These are phyloP conservation scores for Zalaria sp. DNA, from an alignment of 2,329 filamentous ascomycete genomes.

Conservation along the genomic window DNA sequence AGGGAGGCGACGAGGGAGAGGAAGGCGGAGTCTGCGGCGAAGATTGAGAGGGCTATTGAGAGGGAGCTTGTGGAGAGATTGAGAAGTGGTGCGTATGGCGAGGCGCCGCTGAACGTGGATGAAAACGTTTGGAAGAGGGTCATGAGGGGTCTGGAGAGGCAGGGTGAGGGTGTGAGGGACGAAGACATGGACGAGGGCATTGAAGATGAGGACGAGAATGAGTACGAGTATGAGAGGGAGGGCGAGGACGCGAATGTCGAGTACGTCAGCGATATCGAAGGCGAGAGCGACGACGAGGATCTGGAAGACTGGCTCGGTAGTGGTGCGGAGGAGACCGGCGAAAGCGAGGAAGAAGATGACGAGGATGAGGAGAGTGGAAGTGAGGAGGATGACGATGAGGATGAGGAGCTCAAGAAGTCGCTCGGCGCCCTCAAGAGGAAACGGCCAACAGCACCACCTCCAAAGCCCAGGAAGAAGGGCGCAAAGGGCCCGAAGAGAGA, in stretches of 20 bases:
- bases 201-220: constrained; percentile 51
- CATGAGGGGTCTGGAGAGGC: constrained; percentile 73
- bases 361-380: constrained; percentile 39
- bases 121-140: constrained; percentile 97
- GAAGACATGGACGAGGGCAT: constrained; percentile 80
- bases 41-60: constrained; percentile 93
- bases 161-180: constrained; percentile 69
- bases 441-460: constrained; percentile 31
- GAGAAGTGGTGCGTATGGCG: constrained; percentile 84
- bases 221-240: constrained; percentile 50
- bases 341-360: constrained; percentile 43
- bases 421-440: constrained; percentile 42
- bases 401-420: constrained; percentile 43
- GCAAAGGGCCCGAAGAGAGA: constrained; percentile 48
- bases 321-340: constrained; percentile 30
- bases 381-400: constrained; percentile 30
- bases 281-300: constrained; percentile 57
- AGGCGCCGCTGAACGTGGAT: constrained; percentile 87
- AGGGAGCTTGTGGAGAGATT: constrained; percentile 83
- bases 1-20: constrained; percentile 34
- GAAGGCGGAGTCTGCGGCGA: constrained; percentile 48
- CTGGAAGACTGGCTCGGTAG: constrained; percentile 86
- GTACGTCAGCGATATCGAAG: constrained; percentile 85
- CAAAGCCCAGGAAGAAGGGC: constrained; percentile 45
- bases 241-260: constrained; percentile 55